Evolutionary conservation across 495 filamentous ascomycete species (phyloP).

Genomic region (Halenospora varia): DNA sequence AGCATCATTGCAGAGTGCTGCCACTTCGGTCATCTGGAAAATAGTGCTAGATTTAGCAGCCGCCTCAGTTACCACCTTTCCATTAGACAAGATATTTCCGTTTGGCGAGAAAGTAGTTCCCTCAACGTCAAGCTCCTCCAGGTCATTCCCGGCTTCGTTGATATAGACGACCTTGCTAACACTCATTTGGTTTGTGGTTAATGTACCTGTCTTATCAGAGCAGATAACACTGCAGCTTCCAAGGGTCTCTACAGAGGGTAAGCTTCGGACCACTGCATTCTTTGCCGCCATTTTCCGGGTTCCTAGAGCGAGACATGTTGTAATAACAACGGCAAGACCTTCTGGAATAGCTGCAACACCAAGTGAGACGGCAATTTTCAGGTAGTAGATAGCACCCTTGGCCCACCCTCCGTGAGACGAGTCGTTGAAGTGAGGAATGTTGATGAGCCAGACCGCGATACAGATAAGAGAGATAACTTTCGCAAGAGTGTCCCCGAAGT

Average conservation of each 20-base stretch:
- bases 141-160: conserved; percentile 60
- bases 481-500: conserved; percentile 93
- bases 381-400: conserved; percentile 98
- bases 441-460: conserved; percentile 95
- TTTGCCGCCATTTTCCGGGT: conserved; percentile 98
- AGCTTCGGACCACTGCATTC: conserved; percentile 92
- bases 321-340: conserved; percentile 95
- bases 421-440: conserved; percentile 94
- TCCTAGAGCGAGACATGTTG: conserved; percentile 90
- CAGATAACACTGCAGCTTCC: conserved; percentile 99
- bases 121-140: conserved; percentile 89
- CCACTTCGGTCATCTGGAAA: conserved; percentile 77
- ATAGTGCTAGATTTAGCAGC: conserved; percentile 75
- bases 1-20: conserved; percentile 88
- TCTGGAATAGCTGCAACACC: conserved; percentile 98
- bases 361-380: conserved; percentile 98
- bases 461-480: conserved; percentile 99
- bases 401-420: conserved; percentile 90
- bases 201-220: conserved; percentile 98
- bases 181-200: conserved; percentile 99
- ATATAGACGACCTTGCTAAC: conserved; percentile 89
- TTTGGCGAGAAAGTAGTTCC: conserved; percentile 90
- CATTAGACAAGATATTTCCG: conserved; percentile 63
- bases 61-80: conserved; percentile 64
- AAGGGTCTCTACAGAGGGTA: conserved; percentile 95